Evolutionary conservation across 805 yeast genomes (phyloP).

Genomic region (Metschnikowia gruessii): DNA sequence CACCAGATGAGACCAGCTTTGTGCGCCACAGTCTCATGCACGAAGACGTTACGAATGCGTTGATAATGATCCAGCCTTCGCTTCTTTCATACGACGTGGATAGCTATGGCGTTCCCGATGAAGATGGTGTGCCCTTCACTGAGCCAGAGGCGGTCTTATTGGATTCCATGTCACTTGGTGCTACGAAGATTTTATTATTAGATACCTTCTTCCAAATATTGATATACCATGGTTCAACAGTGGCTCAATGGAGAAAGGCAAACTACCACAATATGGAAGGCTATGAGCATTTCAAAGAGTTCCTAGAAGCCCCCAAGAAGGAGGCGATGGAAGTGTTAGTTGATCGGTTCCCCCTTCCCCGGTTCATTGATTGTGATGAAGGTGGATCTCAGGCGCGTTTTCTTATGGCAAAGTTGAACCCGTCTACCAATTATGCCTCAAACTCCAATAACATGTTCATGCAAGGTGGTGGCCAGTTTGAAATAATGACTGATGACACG

Average conservation of each 20-base stretch:
- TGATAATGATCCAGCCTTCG: slow-evolving; percentile 70
- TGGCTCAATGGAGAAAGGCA: slow-evolving; percentile 65
- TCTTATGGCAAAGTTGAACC: slow-evolving; percentile 65
- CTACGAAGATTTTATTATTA: slow-evolving; percentile 53
- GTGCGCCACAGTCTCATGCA: slow-evolving; percentile 59
- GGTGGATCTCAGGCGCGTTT: slow-evolving; percentile 77
- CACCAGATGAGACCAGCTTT: slow-evolving; percentile 71
- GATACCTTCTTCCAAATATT: slow-evolving; percentile 70
- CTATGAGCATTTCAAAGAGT: slow-evolving; percentile 55
- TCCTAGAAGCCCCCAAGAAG: slow-evolving; percentile 57
- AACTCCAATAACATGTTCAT: slow-evolving; percentile 31
- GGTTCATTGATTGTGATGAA: slow-evolving; percentile 71
- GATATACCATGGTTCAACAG: slow-evolving; percentile 62
- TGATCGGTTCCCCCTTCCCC: slow-evolving; percentile 69
- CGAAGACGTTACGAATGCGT: slow-evolving; percentile 58
- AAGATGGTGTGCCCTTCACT: slow-evolving; percentile 26
- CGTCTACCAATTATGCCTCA: slow-evolving; percentile 54
- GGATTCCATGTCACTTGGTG: slow-evolving; percentile 61
- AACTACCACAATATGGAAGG: slow-evolving; percentile 62
- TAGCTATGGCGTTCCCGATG: slow-evolving; percentile 36
- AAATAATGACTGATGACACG: slow-evolving; percentile 57
- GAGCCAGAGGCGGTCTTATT: slow-evolving; percentile 64
- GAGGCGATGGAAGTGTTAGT: slow-evolving; percentile 64
- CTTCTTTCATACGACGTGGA: slow-evolving; percentile 55
- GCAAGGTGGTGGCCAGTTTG: slow-evolving; percentile 24